Percentiles rank a stretch among this genome's conserved stretches.
phyloP scores from a whole-genome alignment of 768 basidiomycete species.

The Rhizopogon vulgaris region DNA sequence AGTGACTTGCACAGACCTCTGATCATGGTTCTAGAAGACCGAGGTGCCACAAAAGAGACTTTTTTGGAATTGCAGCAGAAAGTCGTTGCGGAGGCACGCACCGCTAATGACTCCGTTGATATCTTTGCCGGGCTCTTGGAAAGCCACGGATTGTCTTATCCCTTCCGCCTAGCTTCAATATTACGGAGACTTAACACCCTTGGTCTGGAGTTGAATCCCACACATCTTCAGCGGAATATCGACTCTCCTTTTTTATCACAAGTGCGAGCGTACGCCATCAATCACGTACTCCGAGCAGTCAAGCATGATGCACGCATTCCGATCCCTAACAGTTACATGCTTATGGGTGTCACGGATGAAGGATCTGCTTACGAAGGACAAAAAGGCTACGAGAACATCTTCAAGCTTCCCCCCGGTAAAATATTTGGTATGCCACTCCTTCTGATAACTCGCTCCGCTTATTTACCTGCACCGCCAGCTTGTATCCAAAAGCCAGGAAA shows the following conservation, averaged over 20 bases:
- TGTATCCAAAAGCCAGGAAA: slow-evolving; percentile 53
- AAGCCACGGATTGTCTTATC: slow-evolving; percentile 37
- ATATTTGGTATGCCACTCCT: slow-evolving; percentile 52
- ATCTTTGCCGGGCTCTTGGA: slow-evolving; percentile 45
- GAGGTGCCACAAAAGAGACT: slow-evolving; percentile 50
- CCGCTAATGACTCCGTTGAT: slow-evolving; percentile 50
- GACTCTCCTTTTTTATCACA: slow-evolving; percentile 54
- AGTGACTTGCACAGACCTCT: slow-evolving; percentile 42
- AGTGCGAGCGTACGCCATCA: slow-evolving; percentile 55
- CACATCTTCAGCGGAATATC: slow-evolving; percentile 28
- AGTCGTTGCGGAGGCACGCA: slow-evolving; percentile 50
- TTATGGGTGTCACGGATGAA: slow-evolving; percentile 83
- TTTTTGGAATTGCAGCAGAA: slow-evolving; percentile 59
- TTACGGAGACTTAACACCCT: slow-evolving; percentile 43
- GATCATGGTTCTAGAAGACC: slow-evolving; percentile 75
- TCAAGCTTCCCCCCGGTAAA: slow-evolving; percentile 44
- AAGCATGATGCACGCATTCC: slow-evolving; percentile 73
- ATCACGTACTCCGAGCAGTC: slow-evolving; percentile 62
- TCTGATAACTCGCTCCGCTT: not conserved
- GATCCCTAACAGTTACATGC: slow-evolving; percentile 57
- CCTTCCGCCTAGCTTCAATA: slow-evolving; percentile 46
- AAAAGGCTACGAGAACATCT: slow-evolving; percentile 48
- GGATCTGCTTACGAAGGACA: slow-evolving; percentile 51
- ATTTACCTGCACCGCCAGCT: slow-evolving; percentile 28
- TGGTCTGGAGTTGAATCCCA: slow-evolving; percentile 41